These are phyloP conservation scores for Xylariaceae sp. DNA, from an alignment of 2,329 filamentous ascomycete genomes.

Conservation along the genomic window DNA sequence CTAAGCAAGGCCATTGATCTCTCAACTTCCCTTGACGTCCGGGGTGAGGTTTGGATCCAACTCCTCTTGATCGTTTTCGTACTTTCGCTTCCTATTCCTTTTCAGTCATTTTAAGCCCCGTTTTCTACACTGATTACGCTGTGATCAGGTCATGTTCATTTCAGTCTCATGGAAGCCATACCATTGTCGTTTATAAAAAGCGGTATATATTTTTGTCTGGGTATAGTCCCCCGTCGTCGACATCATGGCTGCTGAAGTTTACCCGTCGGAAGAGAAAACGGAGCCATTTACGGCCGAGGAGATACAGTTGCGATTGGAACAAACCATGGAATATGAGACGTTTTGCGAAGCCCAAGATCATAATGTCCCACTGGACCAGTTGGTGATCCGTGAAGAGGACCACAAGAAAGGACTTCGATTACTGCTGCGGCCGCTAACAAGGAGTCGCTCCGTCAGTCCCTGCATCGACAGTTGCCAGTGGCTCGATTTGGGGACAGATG, in stretches of 20 bases:
- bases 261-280: slow-evolving; percentile 47
- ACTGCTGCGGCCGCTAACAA: slow-evolving; percentile 50
- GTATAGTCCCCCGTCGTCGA: slow-evolving; percentile 14
- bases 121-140: neutral
- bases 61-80: no score
- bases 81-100: slow-evolving; percentile 9
- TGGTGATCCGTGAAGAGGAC: slow-evolving; percentile 47
- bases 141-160: slow-evolving; percentile 1
- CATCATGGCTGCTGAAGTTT: slow-evolving; percentile 45
- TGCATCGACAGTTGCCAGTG: slow-evolving; percentile 53
- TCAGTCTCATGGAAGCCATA: slow-evolving; percentile 1
- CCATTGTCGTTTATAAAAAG: slow-evolving; percentile 7
- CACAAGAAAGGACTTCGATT: slow-evolving; percentile 54
- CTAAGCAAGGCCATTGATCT: slow-evolving; percentile 21
- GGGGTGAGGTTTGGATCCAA: neutral
- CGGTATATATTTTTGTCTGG: slow-evolving; percentile 2
- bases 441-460: slow-evolving; percentile 50
- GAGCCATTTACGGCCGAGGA: slow-evolving; percentile 55
- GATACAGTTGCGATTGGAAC: slow-evolving; percentile 45
- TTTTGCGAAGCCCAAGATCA: slow-evolving; percentile 36
- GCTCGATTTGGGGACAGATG: slow-evolving; percentile 51
- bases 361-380: slow-evolving; percentile 49
- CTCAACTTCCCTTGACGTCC: slow-evolving; percentile 18
- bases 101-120: slow-evolving; percentile 14
- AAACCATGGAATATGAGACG: slow-evolving; percentile 42